Evolutionary conservation across 2,329 filamentous ascomycete genomes (phyloP).

Genomic region (Triangularia setosa): DNA sequence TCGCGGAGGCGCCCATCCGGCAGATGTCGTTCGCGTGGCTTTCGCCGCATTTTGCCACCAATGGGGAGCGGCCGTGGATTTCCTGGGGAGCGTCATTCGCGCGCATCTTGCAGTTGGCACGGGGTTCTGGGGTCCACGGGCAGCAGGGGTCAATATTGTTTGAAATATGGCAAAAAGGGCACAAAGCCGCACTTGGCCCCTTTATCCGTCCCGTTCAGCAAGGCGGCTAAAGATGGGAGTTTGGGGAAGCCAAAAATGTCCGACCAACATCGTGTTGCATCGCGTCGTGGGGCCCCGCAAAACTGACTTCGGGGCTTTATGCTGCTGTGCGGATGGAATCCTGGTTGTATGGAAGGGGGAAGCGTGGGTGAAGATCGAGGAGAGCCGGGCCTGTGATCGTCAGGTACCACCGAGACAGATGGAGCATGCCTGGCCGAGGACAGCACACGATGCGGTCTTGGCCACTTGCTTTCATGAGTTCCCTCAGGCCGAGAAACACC

Average conservation of each 20-base stretch:
- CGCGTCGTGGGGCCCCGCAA: constrained; percentile 12
- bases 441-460: background rate
- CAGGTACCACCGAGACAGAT: background rate
- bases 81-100: constrained; percentile 4
- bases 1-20: background rate
- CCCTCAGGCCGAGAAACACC: background rate
- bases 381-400: background rate
- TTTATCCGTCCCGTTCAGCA: constrained; percentile 18
- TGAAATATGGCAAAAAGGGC: constrained; percentile 20
- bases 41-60: constrained; percentile 7
- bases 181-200: background rate
- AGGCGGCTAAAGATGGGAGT: constrained; percentile 20
- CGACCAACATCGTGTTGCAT: constrained; percentile 7
- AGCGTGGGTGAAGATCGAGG: background rate
- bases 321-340: background rate
- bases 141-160: constrained; percentile 9
- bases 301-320: constrained; percentile 2
- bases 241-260: constrained; percentile 2
- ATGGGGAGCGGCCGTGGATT: background rate
- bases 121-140: constrained; percentile 1
- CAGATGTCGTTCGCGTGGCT: constrained; percentile 4
- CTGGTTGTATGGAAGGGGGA: background rate
- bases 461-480: background rate
- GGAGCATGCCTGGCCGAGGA: background rate
- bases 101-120: background rate